Conservation (phyloP, 176 grass and related monocot genomes). For the Oryza meridionalis region DNA sequence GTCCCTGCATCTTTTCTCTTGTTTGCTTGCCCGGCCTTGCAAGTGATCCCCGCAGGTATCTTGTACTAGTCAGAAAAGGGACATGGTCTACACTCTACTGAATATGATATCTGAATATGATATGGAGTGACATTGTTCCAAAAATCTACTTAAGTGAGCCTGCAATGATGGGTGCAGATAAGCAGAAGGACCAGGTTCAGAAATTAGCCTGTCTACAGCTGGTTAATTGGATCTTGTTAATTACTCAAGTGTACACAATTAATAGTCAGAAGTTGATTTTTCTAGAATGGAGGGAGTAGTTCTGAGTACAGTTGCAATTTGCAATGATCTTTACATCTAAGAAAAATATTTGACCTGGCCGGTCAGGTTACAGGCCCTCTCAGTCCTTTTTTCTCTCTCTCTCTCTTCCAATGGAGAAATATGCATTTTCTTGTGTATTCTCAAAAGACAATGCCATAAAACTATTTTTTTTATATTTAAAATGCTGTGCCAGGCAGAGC, state of each 20-base stretch:
- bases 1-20: not conserved
- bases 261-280: too few species aligned
- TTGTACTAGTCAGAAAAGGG: not conserved
- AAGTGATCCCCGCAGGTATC: slow-evolving; percentile 11
- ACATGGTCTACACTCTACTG: not conserved
- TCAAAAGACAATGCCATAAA: not conserved
- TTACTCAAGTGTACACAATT: too few species aligned
- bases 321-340: too few species aligned
- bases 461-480: not conserved
- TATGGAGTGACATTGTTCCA: not conserved
- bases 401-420: too few species aligned
- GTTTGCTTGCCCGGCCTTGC: slow-evolving; percentile 26
- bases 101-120: not conserved
- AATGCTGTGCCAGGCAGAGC: not conserved
- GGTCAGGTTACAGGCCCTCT: too few species aligned
- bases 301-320: too few species aligned
- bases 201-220: not conserved
- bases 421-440: not conserved
- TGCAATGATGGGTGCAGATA: not conserved
- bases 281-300: too few species aligned
- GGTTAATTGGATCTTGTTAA: not conserved
- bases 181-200: not conserved
- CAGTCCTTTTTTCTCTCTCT: too few species aligned
- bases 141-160: not conserved
- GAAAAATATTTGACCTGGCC: too few species aligned